Percentiles rank a stretch among this genome's conserved stretches.
phyloP scores from a whole-genome alignment of 495 filamentous ascomycete species.

The Copromyces sp. region DNA sequence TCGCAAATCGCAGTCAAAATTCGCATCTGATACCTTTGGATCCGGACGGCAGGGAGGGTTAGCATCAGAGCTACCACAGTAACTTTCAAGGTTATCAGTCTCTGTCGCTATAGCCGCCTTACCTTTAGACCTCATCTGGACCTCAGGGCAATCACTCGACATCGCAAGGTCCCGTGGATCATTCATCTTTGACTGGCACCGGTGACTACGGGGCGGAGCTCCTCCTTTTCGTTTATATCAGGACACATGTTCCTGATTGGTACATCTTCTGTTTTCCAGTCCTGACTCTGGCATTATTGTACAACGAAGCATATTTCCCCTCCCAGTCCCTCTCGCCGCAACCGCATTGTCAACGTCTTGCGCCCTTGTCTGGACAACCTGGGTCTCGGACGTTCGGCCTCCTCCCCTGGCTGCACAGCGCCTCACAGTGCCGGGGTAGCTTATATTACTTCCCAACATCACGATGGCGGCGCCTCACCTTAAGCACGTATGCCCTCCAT shows the following conservation, averaged over 20 bases:
- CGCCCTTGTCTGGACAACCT: background rate
- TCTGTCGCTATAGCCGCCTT: background rate
- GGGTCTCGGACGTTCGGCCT: background rate
- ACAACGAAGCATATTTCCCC: background rate
- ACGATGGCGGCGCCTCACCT: slow-evolving; percentile 23
- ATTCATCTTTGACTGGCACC: background rate
- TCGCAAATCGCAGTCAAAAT: background rate
- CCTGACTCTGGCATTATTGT: background rate
- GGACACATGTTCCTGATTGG: background rate
- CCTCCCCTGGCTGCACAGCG: background rate
- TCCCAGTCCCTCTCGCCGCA: background rate
- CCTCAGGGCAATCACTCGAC: background rate
- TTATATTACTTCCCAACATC: background rate
- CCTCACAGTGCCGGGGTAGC: background rate
- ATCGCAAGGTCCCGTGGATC: background rate
- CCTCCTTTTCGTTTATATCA: background rate
- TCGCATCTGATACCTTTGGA: background rate
- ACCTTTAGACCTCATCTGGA: background rate
- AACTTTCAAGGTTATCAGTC: background rate
- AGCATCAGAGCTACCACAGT: background rate
- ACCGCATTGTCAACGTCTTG: background rate
- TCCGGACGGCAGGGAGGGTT: background rate
- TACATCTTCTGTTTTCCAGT: background rate
- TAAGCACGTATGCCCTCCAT: slow-evolving; percentile 18
- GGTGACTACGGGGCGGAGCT: background rate